phyloP scores from a whole-genome alignment of 768 basidiomycete genomes.

The Boletus rubescentipes region DNA sequence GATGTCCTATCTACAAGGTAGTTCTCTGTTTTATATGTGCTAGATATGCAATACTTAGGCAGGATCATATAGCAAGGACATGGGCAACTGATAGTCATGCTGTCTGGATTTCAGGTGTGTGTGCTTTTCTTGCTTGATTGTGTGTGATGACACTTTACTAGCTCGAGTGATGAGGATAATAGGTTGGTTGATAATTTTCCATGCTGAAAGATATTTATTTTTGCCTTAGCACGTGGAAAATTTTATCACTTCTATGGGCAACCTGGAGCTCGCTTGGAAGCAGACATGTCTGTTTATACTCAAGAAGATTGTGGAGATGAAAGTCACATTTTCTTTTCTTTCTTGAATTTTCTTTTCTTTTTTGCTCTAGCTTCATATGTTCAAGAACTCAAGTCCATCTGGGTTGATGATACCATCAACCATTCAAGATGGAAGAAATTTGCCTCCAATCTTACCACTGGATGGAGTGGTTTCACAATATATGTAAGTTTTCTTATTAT shows the following conservation, averaged over 20 bases:
- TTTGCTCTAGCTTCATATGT: not conserved
- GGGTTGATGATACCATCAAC: not conserved
- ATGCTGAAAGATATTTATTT: not conserved
- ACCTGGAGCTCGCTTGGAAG: constrained; percentile 1
- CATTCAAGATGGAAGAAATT: not conserved
- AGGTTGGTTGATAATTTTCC: not conserved
- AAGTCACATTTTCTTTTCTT: not conserved
- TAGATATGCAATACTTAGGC: not conserved
- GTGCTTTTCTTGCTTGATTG: not conserved
- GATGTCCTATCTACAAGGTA: not conserved
- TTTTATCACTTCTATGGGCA: constrained; percentile 1
- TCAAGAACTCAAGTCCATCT: not conserved
- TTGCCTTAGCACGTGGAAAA: not conserved
- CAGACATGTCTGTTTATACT: not conserved
- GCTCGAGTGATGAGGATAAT: not conserved
- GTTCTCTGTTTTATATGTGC: not conserved
- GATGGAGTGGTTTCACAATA: not conserved
- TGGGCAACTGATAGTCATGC: not conserved
- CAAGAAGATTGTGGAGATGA: not conserved
- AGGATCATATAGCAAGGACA: not conserved
- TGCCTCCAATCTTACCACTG: not conserved
- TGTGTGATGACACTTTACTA: not conserved
- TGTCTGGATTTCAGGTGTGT: not conserved
- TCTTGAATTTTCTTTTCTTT: not conserved
- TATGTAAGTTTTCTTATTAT: not conserved